These are phyloP conservation scores for Cyclotella sp. DNA, from an alignment of 108 stramenopile species.

Conservation along the genomic window DNA sequence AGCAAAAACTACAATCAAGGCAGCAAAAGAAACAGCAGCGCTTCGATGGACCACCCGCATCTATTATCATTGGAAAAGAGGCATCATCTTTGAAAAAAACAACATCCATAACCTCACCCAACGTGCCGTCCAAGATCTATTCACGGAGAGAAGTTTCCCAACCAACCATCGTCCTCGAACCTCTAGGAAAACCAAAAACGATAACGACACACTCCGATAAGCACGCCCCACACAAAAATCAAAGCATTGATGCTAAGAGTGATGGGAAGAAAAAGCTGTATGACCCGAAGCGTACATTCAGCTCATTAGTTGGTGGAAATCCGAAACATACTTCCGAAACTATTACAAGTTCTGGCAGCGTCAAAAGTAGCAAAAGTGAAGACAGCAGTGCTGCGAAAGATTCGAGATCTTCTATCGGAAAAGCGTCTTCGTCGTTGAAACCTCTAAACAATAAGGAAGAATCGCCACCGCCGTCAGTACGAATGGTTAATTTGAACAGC, in stretches of 20 bases:
- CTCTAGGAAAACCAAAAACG: slow-evolving; percentile 6
- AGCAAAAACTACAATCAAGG: not conserved
- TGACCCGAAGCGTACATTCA: slow-evolving; percentile 66
- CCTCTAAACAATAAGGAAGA: slow-evolving; percentile 29
- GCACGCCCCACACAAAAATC: slow-evolving; percentile 2
- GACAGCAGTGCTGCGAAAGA: slow-evolving; percentile 18
- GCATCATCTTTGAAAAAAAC: slow-evolving; percentile 15
- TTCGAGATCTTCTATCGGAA: slow-evolving; percentile 17
- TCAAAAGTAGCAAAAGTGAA: slow-evolving; percentile 27
- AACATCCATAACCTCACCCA: not conserved
- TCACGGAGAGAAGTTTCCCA: slow-evolving; percentile 25
- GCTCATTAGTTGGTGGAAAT: slow-evolving; percentile 55
- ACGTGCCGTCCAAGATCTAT: slow-evolving; percentile 22
- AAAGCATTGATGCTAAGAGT: not conserved
- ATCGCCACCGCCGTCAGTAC: slow-evolving; percentile 28
- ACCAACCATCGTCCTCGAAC: slow-evolving; percentile 15
- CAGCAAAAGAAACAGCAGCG: slow-evolving; percentile 17
- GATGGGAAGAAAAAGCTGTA: slow-evolving; percentile 45
- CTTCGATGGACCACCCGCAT: slow-evolving; percentile 14
- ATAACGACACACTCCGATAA: not conserved
- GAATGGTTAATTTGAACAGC: slow-evolving; percentile 72
- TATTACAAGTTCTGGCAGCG: not conserved
- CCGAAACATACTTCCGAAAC: slow-evolving; percentile 1
- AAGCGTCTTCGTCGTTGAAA: not conserved
- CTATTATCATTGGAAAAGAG: slow-evolving; percentile 17